Percentiles rank a stretch among this genome's conserved stretches.
phyloP scores from a whole-genome alignment of 176 grass and related monocot species.

The Avena atlantica region DNA sequence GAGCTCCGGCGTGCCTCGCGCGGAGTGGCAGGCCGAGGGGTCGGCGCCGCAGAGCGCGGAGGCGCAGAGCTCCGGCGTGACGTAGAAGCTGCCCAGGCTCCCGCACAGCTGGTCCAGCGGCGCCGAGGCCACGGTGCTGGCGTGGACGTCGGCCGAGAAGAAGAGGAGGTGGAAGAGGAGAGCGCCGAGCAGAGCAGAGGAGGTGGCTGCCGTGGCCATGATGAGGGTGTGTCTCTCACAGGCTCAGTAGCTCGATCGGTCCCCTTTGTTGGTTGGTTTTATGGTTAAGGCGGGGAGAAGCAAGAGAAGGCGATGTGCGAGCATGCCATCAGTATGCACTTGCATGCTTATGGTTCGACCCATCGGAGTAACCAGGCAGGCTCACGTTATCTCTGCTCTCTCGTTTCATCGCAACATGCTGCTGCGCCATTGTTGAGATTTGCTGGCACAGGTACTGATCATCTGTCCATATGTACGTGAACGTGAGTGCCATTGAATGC shows the following conservation, averaged over 20 bases:
- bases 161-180: not conserved
- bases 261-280: not conserved
- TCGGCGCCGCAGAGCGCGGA: conserved; percentile 51
- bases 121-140: not conserved
- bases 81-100: conserved; percentile 53
- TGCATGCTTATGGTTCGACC: not conserved
- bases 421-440: too few relatives aligned
- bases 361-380: not conserved
- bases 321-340: not conserved
- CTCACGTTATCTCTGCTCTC: not conserved
- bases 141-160: not conserved
- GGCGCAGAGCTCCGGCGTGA: conserved; percentile 37
- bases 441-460: too few relatives aligned
- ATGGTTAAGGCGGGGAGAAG: not conserved
- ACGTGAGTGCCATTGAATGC: not conserved
- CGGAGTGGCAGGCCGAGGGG: conserved; percentile 29
- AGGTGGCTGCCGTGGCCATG: not conserved
- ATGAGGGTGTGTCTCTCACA: not conserved
- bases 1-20: conserved; percentile 31
- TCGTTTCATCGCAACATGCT: too few relatives aligned
- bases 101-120: conserved; percentile 44
- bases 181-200: not conserved
- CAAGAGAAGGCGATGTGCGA: not conserved
- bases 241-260: not conserved
- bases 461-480: not conserved